These are phyloP conservation scores for Pseudomassariella vexata DNA, from an alignment of 2,329 filamentous ascomycete genomes.

Conservation along the genomic window DNA sequence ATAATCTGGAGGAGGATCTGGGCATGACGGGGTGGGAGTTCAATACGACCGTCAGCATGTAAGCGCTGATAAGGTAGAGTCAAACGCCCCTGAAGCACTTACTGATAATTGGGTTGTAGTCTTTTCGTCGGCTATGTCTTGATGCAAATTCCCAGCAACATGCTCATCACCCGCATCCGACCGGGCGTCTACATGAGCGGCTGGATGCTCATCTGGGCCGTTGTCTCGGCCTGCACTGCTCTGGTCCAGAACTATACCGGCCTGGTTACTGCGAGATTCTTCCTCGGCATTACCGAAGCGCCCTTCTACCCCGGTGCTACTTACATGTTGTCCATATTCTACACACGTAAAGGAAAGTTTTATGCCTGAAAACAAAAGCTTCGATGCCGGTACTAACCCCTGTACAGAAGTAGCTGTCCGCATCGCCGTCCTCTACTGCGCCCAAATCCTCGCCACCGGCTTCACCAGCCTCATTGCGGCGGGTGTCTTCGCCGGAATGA, in stretches of 20 bases:
- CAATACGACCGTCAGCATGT: slow-evolving; percentile 31
- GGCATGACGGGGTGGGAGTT: slow-evolving; percentile 30
- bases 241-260: slow-evolving; percentile 30
- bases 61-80: too few relatives aligned
- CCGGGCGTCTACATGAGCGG: slow-evolving; percentile 35
- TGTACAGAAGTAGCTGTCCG: slow-evolving; percentile 12
- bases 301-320: slow-evolving; percentile 6
- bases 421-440: slow-evolving; percentile 30
- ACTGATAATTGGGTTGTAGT: slow-evolving; percentile 11
- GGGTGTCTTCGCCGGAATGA: slow-evolving; percentile 49
- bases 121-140: slow-evolving; percentile 34
- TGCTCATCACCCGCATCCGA: slow-evolving; percentile 35
- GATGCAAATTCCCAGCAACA: slow-evolving; percentile 32
- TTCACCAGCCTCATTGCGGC: slow-evolving; percentile 57
- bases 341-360: slow-evolving; percentile 1
- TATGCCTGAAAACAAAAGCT: too few relatives aligned
- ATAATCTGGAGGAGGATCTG: slow-evolving; percentile 35
- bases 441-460: slow-evolving; percentile 28
- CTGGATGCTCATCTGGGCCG: slow-evolving; percentile 36
- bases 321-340: slow-evolving; percentile 7
- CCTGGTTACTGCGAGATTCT: slow-evolving; percentile 28
- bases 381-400: background rate
- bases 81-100: too few relatives aligned
- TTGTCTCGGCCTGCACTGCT: slow-evolving; percentile 33
- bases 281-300: slow-evolving; percentile 9